Base-by-base conservation (phyloP, 768 basidiomycete genomes). In the Lentinula sp. region DNA sequence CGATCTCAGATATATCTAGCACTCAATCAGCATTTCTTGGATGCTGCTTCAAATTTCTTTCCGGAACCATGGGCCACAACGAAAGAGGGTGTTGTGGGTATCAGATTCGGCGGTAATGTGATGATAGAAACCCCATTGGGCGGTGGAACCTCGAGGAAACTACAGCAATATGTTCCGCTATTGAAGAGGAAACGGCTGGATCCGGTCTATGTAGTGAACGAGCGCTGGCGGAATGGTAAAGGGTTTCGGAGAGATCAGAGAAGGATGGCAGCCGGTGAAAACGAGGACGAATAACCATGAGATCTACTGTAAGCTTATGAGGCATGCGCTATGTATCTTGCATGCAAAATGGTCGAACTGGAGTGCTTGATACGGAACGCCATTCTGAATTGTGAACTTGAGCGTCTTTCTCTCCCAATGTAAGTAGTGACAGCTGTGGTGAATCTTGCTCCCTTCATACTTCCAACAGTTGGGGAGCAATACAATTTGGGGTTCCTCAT, bases 221-320 rank as follows among this genome's bases (percentile, higher is more conserved):
- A 85, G 67, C 80, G 88, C 58, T 98, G 91, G 89, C 78, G 87
- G 62, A 67, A 78, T 16, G 88, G 88, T 10, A 86, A 86, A 67
- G 88, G 84, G 1, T 73, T 76, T 49, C 76, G 82, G 62, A 76
- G 72, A 65, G 73, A 73, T 13, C 79, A 74, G 62, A 73, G 66
- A 62, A 70, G 68, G 63, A 73, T 66, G 62, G 69, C 68, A 63
- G 65, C 58, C 11, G 71, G 66, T 42, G 59, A 50, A 43, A 16
- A 28, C 21, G 53, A 55, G 18, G 31, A 21, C 10, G n/a, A 37
- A 16, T 15, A 53, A 28, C 28, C 28, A 28, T 28, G 9, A 46
- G 11, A n/a, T 4, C 16, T 11, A 7, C 45, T 46, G 10, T 46
- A n/a, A 46, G 15, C 16, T n/a, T 21, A 9, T 16, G 45, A n/a